phyloP scores from a whole-genome alignment of 1,284 basidiomycete genomes.

The Leccinum griseonigrum region DNA sequence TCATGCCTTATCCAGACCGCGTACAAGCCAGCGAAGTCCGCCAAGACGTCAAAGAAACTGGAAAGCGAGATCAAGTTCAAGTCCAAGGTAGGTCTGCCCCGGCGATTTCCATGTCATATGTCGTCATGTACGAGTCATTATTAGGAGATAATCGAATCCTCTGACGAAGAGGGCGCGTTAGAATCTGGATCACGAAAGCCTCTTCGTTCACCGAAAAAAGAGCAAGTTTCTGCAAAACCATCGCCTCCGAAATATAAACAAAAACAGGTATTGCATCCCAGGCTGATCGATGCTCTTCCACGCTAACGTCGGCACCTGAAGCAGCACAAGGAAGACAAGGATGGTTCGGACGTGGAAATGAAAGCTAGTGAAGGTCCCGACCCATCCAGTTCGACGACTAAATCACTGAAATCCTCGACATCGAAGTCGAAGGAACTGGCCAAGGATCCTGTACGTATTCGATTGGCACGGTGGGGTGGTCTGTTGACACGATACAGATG shows the following conservation, averaged over 20 bases:
- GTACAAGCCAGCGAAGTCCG: constrained; percentile 9
- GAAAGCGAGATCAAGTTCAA: constrained; percentile 22
- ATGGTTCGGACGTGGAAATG: constrained; percentile 13
- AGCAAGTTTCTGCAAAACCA: neutral
- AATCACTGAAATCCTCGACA: constrained; percentile 4
- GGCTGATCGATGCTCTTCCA: neutral
- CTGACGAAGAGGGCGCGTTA: constrained; percentile 24
- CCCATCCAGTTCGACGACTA: constrained; percentile 9
- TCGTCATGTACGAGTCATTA: neutral
- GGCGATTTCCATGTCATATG: neutral
- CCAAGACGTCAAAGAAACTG: constrained; percentile 14
- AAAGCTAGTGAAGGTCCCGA: constrained; percentile 3
- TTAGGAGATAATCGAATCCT: constrained; percentile 29
- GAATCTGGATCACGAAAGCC: constrained; percentile 3
- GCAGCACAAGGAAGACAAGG: constrained; percentile 2
- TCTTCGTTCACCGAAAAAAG: constrained; percentile 12
- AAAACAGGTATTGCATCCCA: constrained; percentile 8
- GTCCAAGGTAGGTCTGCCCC: constrained; percentile 20
- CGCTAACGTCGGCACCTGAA: neutral
- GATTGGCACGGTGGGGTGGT: neutral
- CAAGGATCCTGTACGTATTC: constrained; percentile 22
- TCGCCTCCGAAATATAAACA: constrained; percentile 13
- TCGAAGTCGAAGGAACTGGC: constrained; percentile 8
- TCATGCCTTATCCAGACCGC: neutral
- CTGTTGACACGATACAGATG: constrained; percentile 35